Evolutionary conservation across 805 yeast species (phyloP).

Genomic region (Candida saitoana): DNA sequence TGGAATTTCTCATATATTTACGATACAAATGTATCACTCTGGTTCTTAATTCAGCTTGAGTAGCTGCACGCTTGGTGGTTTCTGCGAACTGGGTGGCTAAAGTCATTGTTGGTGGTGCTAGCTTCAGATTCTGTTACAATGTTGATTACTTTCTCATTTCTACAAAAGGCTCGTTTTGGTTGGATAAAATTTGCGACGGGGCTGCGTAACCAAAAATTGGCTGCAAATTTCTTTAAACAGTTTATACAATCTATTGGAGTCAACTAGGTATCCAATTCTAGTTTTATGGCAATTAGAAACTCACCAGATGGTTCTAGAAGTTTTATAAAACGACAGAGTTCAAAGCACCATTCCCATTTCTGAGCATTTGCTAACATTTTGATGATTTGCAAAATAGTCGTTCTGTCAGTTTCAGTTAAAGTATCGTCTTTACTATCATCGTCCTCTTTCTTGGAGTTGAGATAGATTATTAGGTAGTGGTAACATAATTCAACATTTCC

Average conservation of each 20-base stretch:
- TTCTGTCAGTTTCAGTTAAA: conserved; percentile 32
- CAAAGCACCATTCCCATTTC: conserved; percentile 52
- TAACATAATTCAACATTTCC: conserved; percentile 47
- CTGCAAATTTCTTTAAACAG: background rate
- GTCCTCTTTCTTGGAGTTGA: conserved; percentile 44
- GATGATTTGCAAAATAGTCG: conserved; percentile 41
- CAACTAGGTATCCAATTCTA: too few species aligned
- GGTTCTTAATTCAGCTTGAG: conserved; percentile 55
- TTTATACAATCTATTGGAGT: too few species aligned
- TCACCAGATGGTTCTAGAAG: conserved; percentile 43
- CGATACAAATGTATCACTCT: conserved; percentile 72
- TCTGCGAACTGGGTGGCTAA: conserved; percentile 81
- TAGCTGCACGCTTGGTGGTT: conserved; percentile 64
- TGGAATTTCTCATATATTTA: conserved; percentile 61
- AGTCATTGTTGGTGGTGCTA: conserved; percentile 44
- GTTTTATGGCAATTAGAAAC: conserved; percentile 17
- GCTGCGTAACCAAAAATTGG: conserved; percentile 1
- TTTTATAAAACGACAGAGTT: conserved; percentile 50
- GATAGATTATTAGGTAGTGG: conserved; percentile 48
- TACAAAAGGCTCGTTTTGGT: background rate
- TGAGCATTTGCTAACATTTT: conserved; percentile 37
- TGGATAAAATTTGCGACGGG: background rate
- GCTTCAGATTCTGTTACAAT: background rate
- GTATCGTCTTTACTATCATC: conserved; percentile 20
- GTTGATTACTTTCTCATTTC: background rate